phyloP scores from a whole-genome alignment of 1,284 basidiomycete species.

The Trichosporon inkin region DNA sequence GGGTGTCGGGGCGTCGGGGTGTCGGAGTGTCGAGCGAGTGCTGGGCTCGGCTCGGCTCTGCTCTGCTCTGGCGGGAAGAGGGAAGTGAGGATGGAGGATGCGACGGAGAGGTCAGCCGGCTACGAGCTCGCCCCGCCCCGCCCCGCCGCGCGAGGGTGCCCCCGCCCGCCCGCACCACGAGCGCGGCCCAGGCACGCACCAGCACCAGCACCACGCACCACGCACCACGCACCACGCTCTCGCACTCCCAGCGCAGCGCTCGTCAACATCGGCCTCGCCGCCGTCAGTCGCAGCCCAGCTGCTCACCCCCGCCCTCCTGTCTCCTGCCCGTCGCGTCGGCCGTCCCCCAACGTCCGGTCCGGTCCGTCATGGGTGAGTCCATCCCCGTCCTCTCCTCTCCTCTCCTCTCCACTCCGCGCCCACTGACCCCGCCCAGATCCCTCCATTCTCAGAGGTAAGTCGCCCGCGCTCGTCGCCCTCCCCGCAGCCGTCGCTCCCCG shows the following conservation, averaged over 20 bases:
- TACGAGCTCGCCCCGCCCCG: no score
- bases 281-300: no score
- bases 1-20: neutral
- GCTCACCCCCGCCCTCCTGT: no score
- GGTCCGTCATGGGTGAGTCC: slow-evolving; percentile 16
- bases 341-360: neutral
- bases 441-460: slow-evolving; percentile 41
- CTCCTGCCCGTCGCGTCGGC: neutral
- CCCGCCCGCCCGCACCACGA: no score
- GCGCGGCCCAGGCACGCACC: no score
- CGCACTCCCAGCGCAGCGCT: no score
- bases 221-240: no score
- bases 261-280: neutral
- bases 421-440: slow-evolving; percentile 28
- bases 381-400: no score
- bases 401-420: neutral
- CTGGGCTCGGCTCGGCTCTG: neutral
- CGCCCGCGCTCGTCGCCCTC: neutral
- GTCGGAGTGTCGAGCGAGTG: neutral
- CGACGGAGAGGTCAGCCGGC: neutral
- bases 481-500: neutral
- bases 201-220: no score
- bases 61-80: neutral
- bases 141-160: no score
- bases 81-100: no score